Base-by-base conservation (phyloP, 108 stramenopile genomes). In the Craspedostauros australis region DNA sequence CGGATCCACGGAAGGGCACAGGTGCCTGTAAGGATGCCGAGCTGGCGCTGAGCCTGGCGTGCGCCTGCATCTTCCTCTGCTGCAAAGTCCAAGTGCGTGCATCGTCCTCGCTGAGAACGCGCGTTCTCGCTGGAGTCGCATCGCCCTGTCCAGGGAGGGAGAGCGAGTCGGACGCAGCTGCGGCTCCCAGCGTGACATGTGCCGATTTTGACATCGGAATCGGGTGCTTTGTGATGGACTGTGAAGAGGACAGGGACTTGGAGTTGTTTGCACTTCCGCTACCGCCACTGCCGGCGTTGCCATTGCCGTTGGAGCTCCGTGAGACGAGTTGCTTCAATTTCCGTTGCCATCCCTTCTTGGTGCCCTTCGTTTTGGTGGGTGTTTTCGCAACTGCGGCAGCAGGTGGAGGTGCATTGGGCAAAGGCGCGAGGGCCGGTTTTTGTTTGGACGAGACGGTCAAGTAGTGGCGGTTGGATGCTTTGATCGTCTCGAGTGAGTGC, bases 381-480 rank as follows among this genome's bases (percentile, higher is more conserved):
- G 9, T n/a, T n/a, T n/a, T n/a, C n/a, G n/a, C n/a, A n/a, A n/a
- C n/a, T n/a, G n/a, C n/a, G n/a, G n/a, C n/a, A n/a, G n/a, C n/a
- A n/a, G n/a, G n/a, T n/a, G n/a, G n/a, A n/a, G n/a, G n/a, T n/a
- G n/a, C n/a, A n/a, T n/a, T n/a, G n/a, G n/a, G n/a, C n/a, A n/a
- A n/a, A n/a, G n/a, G n/a, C n/a, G n/a, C n/a, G n/a, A n/a, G n/a
- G n/a, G n/a, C n/a, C n/a, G n/a, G n/a, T n/a, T n/a, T n/a, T n/a
- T n/a, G n/a, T n/a, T n/a, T n/a, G n/a, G n/a, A n/a, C n/a, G n/a
- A n/a, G n/a, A n/a, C n/a, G n/a, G n/a, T n/a, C n/a, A n/a, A n/a
- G n/a, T 48, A 34, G 41, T 47, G 55, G 36, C 34, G 20, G 39
- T 70, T 79, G 27, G 77, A 70, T 25, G 57, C 77, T 20, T 70